Conservation (phyloP, 306 rosid genomes). For the apple (Malus domestica) region DNA sequence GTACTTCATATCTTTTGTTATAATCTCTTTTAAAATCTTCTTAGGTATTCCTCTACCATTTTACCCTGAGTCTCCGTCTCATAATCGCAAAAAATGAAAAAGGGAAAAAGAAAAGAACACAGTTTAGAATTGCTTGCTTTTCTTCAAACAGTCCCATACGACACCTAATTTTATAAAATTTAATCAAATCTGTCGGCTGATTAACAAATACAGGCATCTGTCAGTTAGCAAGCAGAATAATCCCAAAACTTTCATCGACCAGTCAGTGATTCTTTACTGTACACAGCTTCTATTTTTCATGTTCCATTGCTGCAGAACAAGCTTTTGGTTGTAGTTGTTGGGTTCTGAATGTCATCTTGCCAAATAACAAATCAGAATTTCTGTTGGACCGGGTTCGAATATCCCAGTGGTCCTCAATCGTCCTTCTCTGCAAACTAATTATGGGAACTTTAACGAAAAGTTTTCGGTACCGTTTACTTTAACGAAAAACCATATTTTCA, state of each 20-base stretch:
- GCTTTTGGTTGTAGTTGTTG: background rate
- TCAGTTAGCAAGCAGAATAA: no score
- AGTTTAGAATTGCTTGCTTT: background rate
- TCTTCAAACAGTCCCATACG: constrained; percentile 4
- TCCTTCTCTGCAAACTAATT: background rate
- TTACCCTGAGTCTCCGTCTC: no score
- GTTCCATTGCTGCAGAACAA: background rate
- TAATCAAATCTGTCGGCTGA: constrained; percentile 6
- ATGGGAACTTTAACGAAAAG: no score
- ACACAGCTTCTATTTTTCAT: constrained; percentile 1
- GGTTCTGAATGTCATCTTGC: background rate
- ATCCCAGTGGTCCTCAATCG: constrained; percentile 6
- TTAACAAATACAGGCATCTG: background rate
- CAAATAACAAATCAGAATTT: background rate
- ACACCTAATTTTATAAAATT: constrained; percentile 9
- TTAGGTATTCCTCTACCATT: no score
- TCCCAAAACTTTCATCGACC: background rate
- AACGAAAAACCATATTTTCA: no score
- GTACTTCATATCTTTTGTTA: no score
- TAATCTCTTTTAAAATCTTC: no score
- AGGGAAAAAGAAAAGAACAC: background rate
- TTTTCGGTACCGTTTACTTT: rapidly evolving
- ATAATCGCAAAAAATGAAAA: no score
- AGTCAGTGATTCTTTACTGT: constrained; percentile 1
- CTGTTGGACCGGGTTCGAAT: background rate